Base-by-base conservation (phyloP, 768 basidiomycete species). In the Calocybe indica region DNA sequence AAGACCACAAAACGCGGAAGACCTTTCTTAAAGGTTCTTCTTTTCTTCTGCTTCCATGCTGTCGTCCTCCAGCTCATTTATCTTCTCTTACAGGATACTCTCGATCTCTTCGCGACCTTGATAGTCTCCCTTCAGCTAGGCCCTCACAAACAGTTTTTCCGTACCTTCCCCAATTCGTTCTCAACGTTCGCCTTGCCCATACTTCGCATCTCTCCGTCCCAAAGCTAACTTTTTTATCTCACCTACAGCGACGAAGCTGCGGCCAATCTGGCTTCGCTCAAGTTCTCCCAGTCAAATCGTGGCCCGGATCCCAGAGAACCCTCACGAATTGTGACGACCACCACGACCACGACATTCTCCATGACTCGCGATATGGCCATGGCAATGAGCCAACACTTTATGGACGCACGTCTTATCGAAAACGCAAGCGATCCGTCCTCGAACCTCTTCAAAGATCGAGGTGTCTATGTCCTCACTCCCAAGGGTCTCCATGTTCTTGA, bases 321-420 rank as follows among this genome's bases (percentile, higher is more conserved):
- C 59, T 84, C 90, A 67, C 87, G 96, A 62, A 92, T 99, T 68
- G 88, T 99, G 63, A 99, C 96, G 60, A 99, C 96, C 0, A 99
- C 96, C 0, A 99, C 96, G 5, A 98, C 96, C 5, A 99, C 96
- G 37, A 99, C 96, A 32, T 99, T 99, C 73, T 92, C 92, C 52
- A 98, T 99, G 96, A 92, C 92, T 56, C 87, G 96, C 57, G 96
- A 99, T 39, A 98, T 99, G 90, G 96, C 96, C 53, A 98, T 97
- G 72, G 92, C 92, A 32, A 98, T 99, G 86, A 90, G 92, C 71
- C 96, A 99, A 69, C 93, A 98, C 64, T 98, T 98, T 63, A 96
- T 99, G 92, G 96, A 98, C 56, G 93, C 96, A 49, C 90, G 93
- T 54, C 77, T 98, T 52, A 93, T 98, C 55, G 94, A 97, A 69